Conservation (phyloP, 495 filamentous ascomycete genomes). For the Staphylotrichum longicolle region DNA sequence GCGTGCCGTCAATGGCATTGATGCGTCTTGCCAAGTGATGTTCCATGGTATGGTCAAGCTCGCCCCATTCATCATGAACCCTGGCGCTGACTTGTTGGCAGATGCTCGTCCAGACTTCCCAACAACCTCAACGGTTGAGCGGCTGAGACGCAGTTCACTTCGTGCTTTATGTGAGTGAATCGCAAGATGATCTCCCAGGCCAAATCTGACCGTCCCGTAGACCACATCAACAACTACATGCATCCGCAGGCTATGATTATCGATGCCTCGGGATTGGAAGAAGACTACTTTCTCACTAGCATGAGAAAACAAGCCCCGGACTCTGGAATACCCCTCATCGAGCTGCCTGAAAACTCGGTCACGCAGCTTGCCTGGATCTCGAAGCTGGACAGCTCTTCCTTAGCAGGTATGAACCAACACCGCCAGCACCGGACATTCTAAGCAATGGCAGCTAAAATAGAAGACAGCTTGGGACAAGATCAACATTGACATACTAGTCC, state of each 20-base stretch:
- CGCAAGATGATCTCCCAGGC: not conserved
- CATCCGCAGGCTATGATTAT: conserved; percentile 57
- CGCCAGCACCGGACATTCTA: not conserved
- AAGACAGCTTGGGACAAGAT: conserved; percentile 68
- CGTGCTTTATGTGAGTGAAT: conserved; percentile 44
- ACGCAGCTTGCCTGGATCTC: conserved; percentile 73
- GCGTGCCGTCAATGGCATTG: conserved; percentile 55
- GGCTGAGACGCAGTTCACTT: conserved; percentile 44
- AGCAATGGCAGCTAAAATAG: conserved; percentile 21
- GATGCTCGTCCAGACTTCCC: conserved; percentile 57
- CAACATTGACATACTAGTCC: conserved; percentile 72
- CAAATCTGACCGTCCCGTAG: conserved; percentile 27
- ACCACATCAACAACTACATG: conserved; percentile 54
- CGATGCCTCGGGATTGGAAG: conserved; percentile 50
- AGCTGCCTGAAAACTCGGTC: conserved; percentile 58
- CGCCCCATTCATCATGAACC: not conserved
- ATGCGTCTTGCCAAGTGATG: conserved; percentile 51
- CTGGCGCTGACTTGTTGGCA: conserved; percentile 23
- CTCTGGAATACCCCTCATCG: conserved; percentile 56
- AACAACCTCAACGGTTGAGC: conserved; percentile 47
- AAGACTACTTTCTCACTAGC: conserved; percentile 53
- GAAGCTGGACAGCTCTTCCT: conserved; percentile 65
- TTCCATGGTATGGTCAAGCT: conserved; percentile 49
- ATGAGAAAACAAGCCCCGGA: conserved; percentile 47
- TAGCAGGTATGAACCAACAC: conserved; percentile 53